Evolutionary conservation across 2,329 filamentous ascomycete species (phyloP).

Genomic region (Thyridium curvatum): DNA sequence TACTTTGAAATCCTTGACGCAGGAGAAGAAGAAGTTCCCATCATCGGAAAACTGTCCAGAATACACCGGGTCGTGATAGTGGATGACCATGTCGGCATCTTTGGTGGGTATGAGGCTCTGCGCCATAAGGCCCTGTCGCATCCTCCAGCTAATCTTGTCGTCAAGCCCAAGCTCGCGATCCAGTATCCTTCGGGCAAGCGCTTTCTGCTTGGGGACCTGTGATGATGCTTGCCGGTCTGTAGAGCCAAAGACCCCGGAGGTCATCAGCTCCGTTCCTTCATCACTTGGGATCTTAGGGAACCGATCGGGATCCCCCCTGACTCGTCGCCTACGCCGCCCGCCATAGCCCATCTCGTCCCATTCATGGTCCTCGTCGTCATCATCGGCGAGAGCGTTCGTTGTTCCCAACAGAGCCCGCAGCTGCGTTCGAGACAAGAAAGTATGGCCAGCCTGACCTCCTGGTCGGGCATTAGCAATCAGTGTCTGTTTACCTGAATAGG

Average conservation of each 20-base stretch:
- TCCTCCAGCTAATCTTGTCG: slow-evolving; percentile 48
- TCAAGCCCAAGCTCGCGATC: slow-evolving; percentile 77
- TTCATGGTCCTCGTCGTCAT: not conserved
- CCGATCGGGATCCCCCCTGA: slow-evolving; percentile 41
- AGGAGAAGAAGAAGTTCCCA: slow-evolving; percentile 94
- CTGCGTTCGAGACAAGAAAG: no score
- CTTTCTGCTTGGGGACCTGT: slow-evolving; percentile 29
- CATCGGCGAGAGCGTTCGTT: not conserved
- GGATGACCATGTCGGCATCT: slow-evolving; percentile 77
- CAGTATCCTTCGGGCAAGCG: slow-evolving; percentile 65
- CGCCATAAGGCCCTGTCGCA: slow-evolving; percentile 59
- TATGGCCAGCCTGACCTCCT: no score
- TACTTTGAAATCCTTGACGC: slow-evolving; percentile 86
- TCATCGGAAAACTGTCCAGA: slow-evolving; percentile 96
- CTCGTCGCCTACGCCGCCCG: slow-evolving; percentile 38
- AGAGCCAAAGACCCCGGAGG: slow-evolving; percentile 71
- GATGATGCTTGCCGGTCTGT: slow-evolving; percentile 47
- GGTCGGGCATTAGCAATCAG: no score
- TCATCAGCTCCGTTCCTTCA: slow-evolving; percentile 72
- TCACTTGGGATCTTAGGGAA: slow-evolving; percentile 85
- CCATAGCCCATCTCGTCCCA: slow-evolving; percentile 11
- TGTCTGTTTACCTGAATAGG: no score
- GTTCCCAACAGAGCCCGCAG: no score
- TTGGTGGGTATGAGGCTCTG: slow-evolving; percentile 72
- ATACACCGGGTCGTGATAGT: slow-evolving; percentile 81